These are phyloP conservation scores for Alternaria ventricosa DNA, from an alignment of 2,329 filamentous ascomycete species.

Conservation along the genomic window DNA sequence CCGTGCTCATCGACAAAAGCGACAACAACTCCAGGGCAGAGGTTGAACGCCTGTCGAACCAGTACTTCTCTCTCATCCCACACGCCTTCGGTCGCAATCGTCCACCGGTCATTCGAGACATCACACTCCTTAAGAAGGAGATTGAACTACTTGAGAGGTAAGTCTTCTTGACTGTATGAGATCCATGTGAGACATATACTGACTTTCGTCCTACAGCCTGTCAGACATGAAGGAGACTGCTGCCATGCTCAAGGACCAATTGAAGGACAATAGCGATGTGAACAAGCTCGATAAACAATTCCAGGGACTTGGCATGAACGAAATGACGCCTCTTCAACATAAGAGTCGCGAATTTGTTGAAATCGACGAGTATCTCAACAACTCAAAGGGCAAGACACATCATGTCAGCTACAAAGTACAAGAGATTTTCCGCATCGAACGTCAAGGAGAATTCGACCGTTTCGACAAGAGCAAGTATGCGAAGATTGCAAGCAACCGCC, in stretches of 20 bases:
- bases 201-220: constrained; percentile 53
- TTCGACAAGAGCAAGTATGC: constrained; percentile 66
- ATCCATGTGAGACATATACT: background rate
- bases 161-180: background rate
- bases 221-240: constrained; percentile 85
- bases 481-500: constrained; percentile 67
- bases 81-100: constrained; percentile 78
- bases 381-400: constrained; percentile 73
- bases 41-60: constrained; percentile 72
- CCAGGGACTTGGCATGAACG: constrained; percentile 71
- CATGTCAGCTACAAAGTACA: constrained; percentile 65
- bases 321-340: constrained; percentile 74
- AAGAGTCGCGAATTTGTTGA: constrained; percentile 68
- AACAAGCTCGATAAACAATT: constrained; percentile 77
- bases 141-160: constrained; percentile 75
- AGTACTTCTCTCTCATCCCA: constrained; percentile 82
- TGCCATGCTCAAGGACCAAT: constrained; percentile 73
- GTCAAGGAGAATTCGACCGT: constrained; percentile 72
- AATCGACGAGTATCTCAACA: constrained; percentile 70
- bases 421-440: constrained; percentile 83
- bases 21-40: constrained; percentile 56
- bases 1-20: constrained; percentile 67
- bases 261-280: constrained; percentile 57
- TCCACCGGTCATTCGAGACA: constrained; percentile 69
- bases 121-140: constrained; percentile 71